Base-by-base conservation (phyloP, 2,329 filamentous ascomycete genomes). In the Microcera coccophila region DNA sequence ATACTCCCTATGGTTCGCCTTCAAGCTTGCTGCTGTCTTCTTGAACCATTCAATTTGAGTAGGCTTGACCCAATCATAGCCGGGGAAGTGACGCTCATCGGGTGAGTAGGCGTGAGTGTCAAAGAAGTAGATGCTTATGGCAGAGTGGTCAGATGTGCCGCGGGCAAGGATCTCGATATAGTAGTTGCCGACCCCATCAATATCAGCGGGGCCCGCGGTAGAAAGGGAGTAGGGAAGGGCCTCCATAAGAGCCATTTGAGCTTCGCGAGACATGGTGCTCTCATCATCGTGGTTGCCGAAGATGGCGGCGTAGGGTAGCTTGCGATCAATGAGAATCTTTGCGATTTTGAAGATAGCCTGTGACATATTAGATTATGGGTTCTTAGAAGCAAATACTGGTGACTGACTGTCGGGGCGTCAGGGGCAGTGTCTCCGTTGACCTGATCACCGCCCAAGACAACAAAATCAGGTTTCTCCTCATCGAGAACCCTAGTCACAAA, bases 261-360 rank as follows among this genome's bases (percentile, higher is more conserved):
- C 79, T 4, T 78, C 72, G 42, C 93, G 85, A 14, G 83, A 80
- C 52, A 96, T 76, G 35, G 87, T 81, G 24, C 84, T 84, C 71
- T 97, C 91, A 58, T 97, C 91, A 60, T 98, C 93, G 65, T 98
- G 93, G 63, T 98, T 98, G 43, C 93, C 93, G 60, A 97, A 96
- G 46, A 98, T 97, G 47, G 85, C 84, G 14, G 90, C 87, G 59
- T 94, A 97, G 0, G 93, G 93, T 28, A 97, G 89, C 58, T 89
- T 88, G 63, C 87, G 87, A 63, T 89, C 82, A 49, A 89, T 85
- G 38, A 98, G 80, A 11, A 94, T 75, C 36, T 87, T 82, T 5
- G 88, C 86, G 58, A 90, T 89, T 68, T 98, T 98, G 74, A 94
- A 95, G 45, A 98, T 86, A 28, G 91, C 87, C 81, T 85, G 41